Evolutionary conservation across 208 protist species (phyloP), one percentile per base, ranked within the genome.

Genomic region (Strigomonas culicis): DNA sequence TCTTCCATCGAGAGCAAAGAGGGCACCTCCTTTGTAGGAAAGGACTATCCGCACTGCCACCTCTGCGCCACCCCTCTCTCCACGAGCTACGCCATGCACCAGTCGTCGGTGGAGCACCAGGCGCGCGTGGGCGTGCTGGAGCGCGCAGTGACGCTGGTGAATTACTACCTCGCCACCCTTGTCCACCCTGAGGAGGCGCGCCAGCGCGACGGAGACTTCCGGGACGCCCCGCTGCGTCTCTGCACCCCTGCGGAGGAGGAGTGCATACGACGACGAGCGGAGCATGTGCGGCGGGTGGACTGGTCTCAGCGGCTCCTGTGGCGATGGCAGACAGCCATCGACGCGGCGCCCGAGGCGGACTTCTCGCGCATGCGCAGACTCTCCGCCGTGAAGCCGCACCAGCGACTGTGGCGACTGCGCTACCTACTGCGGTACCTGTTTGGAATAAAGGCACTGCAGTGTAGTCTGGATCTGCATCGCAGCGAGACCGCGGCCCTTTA

Each of bases 41-140:
- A 53, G 6, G 49, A 53, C 17, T 30, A 53, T 19, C 27, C n/a
- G n/a, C 65, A 44, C 8, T 90, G 83, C 46, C 66, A 25, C 10
- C 36, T 90, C 41, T 90, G 83, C 59, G 55, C 79, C 52, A 49
- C 32, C 7, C 49, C 55, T 34, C 47, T 88, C 10, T 44, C 68
- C 0, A 66, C 66, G 2, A 75, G 72, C 34, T 84, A 83, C 64
- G 21, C 25, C 17, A 34, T 62, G 17, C 88, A 94, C 64, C 62
- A 3, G 8, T 25, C 19, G 19, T 68, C 59, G n/a, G 61, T 84
- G 0, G 71, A 80, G 25, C 88, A 94, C 63, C 53, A 63, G 8
- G 74, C 76, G 4, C 82, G 82, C 10, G 24, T 86, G 3, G 84
- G 59, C 17, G 75, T 94, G n/a, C 49, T 92, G 32, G 74, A 82